A percentile compares a stretch with the other conserved stretches of the same genome.
Conservation (phyloP, 1,139 yeast species). For the Insectozyma bohioensis region DNA sequence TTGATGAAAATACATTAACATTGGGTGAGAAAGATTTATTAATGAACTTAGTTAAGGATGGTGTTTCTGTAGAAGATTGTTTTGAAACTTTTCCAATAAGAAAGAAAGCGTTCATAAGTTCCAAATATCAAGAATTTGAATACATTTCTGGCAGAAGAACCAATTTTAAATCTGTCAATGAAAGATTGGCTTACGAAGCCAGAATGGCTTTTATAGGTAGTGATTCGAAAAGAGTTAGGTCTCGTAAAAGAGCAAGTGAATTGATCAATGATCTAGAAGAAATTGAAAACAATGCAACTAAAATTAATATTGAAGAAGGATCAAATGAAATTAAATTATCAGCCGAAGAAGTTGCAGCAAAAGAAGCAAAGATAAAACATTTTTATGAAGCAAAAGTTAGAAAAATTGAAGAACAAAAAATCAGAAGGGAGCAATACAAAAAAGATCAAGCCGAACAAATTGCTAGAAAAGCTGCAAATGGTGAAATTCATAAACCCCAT, state of each 20-base stretch:
- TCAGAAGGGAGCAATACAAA: constrained; percentile 1
- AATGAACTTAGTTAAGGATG: constrained; percentile 10
- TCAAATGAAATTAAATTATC: constrained; percentile 3
- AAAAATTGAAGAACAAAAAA: constrained; percentile 5
- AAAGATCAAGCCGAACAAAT: neutral
- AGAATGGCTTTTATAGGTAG: constrained; percentile 31
- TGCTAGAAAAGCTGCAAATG: constrained; percentile 9
- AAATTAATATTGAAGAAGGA: constrained; percentile 1
- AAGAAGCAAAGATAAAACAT: constrained; percentile 4
- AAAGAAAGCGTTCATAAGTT: constrained; percentile 16
- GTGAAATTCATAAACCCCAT: constrained; percentile 12
- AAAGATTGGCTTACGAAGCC: constrained; percentile 37
- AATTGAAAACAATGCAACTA: constrained; percentile 11
- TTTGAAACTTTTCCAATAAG: constrained; percentile 16
- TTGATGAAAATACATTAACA: constrained; percentile 14
- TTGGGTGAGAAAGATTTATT: constrained; percentile 17
- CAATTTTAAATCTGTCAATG: constrained; percentile 28
- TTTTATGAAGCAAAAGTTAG: constrained; percentile 2
- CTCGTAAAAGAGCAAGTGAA: constrained; percentile 8
- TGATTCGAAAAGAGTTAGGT: constrained; percentile 6
- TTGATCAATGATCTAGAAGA: constrained; percentile 8
- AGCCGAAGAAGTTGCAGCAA: constrained; percentile 8
- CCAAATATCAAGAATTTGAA: constrained; percentile 21
- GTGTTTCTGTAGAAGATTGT: constrained; percentile 12
- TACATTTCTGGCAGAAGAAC: constrained; percentile 25